phyloP scores from a whole-genome alignment of 495 filamentous ascomycete species.

The Penicillium bovifimosum region DNA sequence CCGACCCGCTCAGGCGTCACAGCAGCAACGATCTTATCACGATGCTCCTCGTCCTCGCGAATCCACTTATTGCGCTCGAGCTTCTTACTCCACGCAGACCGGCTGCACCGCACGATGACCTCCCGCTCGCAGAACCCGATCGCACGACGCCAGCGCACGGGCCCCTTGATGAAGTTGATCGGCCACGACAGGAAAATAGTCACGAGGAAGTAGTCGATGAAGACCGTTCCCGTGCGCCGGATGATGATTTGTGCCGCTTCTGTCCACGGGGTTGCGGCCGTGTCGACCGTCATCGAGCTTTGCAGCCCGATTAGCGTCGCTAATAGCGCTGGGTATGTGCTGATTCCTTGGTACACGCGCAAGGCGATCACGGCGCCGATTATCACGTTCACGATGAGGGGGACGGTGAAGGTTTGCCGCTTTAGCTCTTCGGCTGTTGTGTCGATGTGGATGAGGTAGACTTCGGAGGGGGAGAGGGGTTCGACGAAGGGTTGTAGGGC shows the following conservation, averaged over 20 bases:
- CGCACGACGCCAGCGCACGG: constrained; percentile 62
- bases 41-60: constrained; percentile 41
- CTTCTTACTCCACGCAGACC: constrained; percentile 31
- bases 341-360: constrained; percentile 55
- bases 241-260: constrained; percentile 46
- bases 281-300: constrained; percentile 54
- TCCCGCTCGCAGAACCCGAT: constrained; percentile 66
- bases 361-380: constrained; percentile 54
- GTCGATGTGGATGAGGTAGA: constrained; percentile 82
- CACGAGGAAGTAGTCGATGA: constrained; percentile 65
- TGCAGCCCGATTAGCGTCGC: constrained; percentile 53
- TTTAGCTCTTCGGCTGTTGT: constrained; percentile 57
- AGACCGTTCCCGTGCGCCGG: constrained; percentile 52
- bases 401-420: constrained; percentile 68
- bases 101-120: constrained; percentile 66
- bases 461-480: constrained; percentile 53
- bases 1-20: constrained; percentile 55
- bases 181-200: constrained; percentile 72
- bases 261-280: constrained; percentile 42
- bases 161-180: constrained; percentile 59
- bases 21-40: constrained; percentile 54
- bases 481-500: constrained; percentile 55
- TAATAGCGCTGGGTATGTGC: constrained; percentile 61
- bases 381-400: constrained; percentile 60
- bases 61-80: constrained; percentile 42